Percentiles rank a stretch among this genome's conserved stretches.
Conservation (phyloP, 352 stramenopile genomes). For the Ophiocytium majus region DNA sequence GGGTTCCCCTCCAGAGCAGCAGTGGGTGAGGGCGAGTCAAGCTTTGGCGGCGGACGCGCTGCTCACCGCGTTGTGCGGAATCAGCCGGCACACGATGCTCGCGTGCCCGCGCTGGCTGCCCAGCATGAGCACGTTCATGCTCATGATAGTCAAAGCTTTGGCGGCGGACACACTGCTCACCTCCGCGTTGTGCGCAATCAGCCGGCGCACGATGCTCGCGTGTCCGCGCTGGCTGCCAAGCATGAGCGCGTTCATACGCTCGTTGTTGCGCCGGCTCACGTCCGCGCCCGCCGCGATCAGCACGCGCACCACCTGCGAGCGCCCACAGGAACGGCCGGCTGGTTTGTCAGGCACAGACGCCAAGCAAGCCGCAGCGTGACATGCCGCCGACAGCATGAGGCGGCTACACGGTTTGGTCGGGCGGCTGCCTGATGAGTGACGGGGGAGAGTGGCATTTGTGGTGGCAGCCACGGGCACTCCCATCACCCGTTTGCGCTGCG, state of each 20-base stretch:
- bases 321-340: too few species aligned
- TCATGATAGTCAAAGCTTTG: slow-evolving; percentile 4
- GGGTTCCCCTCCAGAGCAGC: neutral
- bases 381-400: too few species aligned
- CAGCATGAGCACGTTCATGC: slow-evolving; percentile 65
- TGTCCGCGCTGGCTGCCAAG: slow-evolving; percentile 66
- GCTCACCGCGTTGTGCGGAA: slow-evolving; percentile 62
- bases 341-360: too few species aligned
- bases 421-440: too few species aligned
- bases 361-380: too few species aligned
- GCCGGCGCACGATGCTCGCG: slow-evolving; percentile 61
- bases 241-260: slow-evolving; percentile 70
- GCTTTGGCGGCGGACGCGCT: too few species aligned
- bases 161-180: slow-evolving; percentile 48
- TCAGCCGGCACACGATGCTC: slow-evolving; percentile 62
- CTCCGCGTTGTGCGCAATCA: slow-evolving; percentile 64
- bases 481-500: too few species aligned
- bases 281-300: slow-evolving; percentile 56
- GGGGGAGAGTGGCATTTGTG: too few species aligned
- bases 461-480: too few species aligned
- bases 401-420: too few species aligned
- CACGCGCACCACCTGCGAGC: slow-evolving; percentile 35
- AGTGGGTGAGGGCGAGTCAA: neutral
- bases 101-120: slow-evolving; percentile 63
- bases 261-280: slow-evolving; percentile 67